phyloP scores from a whole-genome alignment of 129 eudicot genomes.

The Flaveria ramosissima region DNA sequence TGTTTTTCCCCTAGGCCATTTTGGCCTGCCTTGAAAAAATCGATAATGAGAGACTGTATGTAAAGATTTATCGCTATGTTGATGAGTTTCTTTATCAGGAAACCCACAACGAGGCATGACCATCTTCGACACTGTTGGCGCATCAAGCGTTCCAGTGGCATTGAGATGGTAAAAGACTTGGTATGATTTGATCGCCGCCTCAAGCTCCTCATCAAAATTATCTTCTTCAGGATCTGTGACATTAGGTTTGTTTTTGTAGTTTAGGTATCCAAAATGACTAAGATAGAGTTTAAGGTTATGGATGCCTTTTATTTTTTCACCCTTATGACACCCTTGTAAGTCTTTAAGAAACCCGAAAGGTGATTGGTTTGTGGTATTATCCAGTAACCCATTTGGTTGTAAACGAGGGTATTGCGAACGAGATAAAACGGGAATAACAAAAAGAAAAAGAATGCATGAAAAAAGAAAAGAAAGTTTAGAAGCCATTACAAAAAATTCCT shows the following conservation, averaged over 20 bases:
- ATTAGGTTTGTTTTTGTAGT: slow-evolving; percentile 25
- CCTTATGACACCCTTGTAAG: slow-evolving; percentile 36
- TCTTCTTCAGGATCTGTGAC: slow-evolving; percentile 16
- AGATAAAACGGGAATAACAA: background rate
- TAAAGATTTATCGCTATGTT: background rate
- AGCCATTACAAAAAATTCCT: background rate
- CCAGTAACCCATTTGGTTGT: background rate
- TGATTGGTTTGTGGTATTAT: slow-evolving; percentile 15
- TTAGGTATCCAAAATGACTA: slow-evolving; percentile 39
- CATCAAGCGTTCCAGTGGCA: slow-evolving; percentile 35
- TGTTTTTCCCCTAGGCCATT: slow-evolving; percentile 30
- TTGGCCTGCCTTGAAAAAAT: slow-evolving; percentile 22
- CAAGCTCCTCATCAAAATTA: slow-evolving; percentile 37
- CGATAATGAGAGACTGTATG: slow-evolving; percentile 33
- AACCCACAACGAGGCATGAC: slow-evolving; percentile 42
- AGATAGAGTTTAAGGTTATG: slow-evolving; percentile 31
- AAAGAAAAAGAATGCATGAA: slow-evolving; percentile 8
- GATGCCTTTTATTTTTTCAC: slow-evolving; percentile 26
- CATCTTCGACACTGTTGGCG: slow-evolving; percentile 27
- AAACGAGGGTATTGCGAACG: slow-evolving; percentile 15
- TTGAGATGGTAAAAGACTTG: slow-evolving; percentile 41
- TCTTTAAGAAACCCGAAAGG: slow-evolving; percentile 33
- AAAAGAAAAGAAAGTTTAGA: slow-evolving; percentile 19
- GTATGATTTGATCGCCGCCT: slow-evolving; percentile 40
- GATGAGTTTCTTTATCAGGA: slow-evolving; percentile 34